These are phyloP conservation scores for Amanita phalloides DNA, from an alignment of 768 basidiomycete genomes.

Conservation along the genomic window DNA sequence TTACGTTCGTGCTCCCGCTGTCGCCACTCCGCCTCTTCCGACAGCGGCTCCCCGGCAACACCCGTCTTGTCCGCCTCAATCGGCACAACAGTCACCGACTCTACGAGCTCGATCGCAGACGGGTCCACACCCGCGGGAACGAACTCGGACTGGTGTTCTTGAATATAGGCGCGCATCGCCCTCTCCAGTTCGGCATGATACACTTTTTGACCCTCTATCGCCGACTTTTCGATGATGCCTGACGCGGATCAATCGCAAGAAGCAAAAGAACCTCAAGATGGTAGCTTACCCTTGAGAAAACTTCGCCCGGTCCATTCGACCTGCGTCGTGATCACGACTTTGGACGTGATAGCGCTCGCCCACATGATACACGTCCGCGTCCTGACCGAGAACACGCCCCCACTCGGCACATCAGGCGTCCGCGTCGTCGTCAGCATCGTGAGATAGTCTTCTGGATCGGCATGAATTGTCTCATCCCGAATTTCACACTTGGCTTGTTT, in stretches of 20 bases:
- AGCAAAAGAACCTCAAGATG: background rate
- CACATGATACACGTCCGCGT: slow-evolving; percentile 93
- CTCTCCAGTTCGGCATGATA: slow-evolving; percentile 79
- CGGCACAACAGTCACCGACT: slow-evolving; percentile 26
- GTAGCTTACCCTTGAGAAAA: slow-evolving; percentile 76
- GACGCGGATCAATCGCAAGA: slow-evolving; percentile 6
- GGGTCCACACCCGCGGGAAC: slow-evolving; percentile 70
- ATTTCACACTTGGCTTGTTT: slow-evolving; percentile 96
- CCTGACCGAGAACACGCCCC: slow-evolving; percentile 88
- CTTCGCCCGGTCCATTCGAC: slow-evolving; percentile 96
- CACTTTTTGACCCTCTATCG: slow-evolving; percentile 83
- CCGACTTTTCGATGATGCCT: slow-evolving; percentile 92
- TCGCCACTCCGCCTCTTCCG: slow-evolving; percentile 31
- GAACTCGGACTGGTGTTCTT: slow-evolving; percentile 85
- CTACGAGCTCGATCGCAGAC: slow-evolving; percentile 36
- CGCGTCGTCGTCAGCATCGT: slow-evolving; percentile 80
- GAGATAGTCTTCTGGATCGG: slow-evolving; percentile 79
- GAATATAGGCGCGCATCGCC: slow-evolving; percentile 83
- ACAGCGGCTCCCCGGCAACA: slow-evolving; percentile 10
- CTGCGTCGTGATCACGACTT: slow-evolving; percentile 77
- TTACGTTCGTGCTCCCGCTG: slow-evolving; percentile 60
- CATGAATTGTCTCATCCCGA: slow-evolving; percentile 69
- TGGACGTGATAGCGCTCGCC: slow-evolving; percentile 71
- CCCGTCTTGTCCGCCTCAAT: slow-evolving; percentile 10
- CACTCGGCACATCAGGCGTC: slow-evolving; percentile 93